phyloP scores from a whole-genome alignment of 257 asterid species.

The Dorcoceras hygrometricum region DNA sequence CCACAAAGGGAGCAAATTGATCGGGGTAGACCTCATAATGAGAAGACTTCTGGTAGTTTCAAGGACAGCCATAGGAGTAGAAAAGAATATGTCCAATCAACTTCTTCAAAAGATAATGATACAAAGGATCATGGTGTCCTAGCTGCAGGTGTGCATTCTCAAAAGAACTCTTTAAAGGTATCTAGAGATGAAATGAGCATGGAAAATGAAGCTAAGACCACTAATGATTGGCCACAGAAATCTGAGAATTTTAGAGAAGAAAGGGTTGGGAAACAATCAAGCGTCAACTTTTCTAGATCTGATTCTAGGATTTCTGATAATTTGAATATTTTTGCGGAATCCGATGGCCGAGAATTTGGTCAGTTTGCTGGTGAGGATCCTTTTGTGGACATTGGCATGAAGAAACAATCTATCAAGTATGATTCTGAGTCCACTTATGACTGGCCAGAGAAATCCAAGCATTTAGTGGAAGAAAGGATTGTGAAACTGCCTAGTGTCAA shows the following conservation, averaged over 20 bases:
- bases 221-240: constrained; percentile 30
- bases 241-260: constrained; percentile 39
- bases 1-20: constrained; percentile 30
- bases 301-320: constrained; percentile 40
- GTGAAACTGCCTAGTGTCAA: constrained; percentile 35
- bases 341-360: constrained; percentile 35
- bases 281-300: constrained; percentile 43
- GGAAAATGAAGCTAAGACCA: constrained; percentile 37
- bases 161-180: constrained; percentile 31
- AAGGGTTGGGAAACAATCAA: constrained; percentile 35
- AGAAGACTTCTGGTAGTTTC: constrained; percentile 28
- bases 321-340: constrained; percentile 41
- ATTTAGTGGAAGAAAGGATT: constrained; percentile 36
- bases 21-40: constrained; percentile 27
- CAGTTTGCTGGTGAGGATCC: constrained; percentile 35
- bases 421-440: constrained; percentile 35
- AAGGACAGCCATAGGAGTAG: constrained; percentile 31
- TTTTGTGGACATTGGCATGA: constrained; percentile 24
- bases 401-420: constrained; percentile 33
- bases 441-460: constrained; percentile 36
- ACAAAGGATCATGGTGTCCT: constrained; percentile 29
- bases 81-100: constrained; percentile 31
- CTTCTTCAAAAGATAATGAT: constrained; percentile 36
- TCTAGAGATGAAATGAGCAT: constrained; percentile 19
- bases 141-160: constrained; percentile 34